Evolutionary conservation across 169 alveolate genomes (phyloP).

Genomic region (Plasmodium reichenowi): DNA sequence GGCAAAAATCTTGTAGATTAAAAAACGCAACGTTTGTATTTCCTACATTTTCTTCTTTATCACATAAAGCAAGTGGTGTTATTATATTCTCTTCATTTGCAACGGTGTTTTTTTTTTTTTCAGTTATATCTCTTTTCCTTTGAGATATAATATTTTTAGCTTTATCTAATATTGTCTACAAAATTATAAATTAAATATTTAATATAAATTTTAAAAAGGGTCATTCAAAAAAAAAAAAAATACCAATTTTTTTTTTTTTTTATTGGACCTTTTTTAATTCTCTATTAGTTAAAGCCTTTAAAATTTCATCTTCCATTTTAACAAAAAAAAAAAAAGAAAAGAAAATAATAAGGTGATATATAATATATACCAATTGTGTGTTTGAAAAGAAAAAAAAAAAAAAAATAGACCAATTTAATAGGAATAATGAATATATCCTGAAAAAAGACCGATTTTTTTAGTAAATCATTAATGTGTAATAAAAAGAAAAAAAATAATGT

Average conservation of each 20-base stretch:
- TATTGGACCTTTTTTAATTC: constrained; percentile 43
- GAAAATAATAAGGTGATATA: no score
- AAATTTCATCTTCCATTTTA: constrained; percentile 55
- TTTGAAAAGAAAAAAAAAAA: no score
- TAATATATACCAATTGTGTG: no score
- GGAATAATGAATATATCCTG: no score
- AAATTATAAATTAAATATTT: neutral
- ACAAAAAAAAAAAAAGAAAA: no score
- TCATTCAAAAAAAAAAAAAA: no score
- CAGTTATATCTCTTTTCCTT: constrained; percentile 34
- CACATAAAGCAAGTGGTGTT: neutral
- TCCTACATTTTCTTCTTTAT: constrained; percentile 4
- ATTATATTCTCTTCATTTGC: neutral
- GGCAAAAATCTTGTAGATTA: constrained; percentile 31
- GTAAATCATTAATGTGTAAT: no score
- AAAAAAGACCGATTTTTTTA: no score
- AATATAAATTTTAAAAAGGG: no score
- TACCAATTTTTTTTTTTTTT: neutral
- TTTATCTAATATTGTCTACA: constrained; percentile 43
- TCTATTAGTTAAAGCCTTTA: constrained; percentile 43
- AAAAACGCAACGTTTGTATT: constrained; percentile 19
- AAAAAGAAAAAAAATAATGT: no score
- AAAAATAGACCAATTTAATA: no score
- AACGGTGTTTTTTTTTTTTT: neutral
- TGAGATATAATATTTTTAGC: constrained; percentile 49